These are phyloP conservation scores for Leucoagaricus sp. DNA, from an alignment of 1,284 basidiomycete genomes.

Conservation along the genomic window DNA sequence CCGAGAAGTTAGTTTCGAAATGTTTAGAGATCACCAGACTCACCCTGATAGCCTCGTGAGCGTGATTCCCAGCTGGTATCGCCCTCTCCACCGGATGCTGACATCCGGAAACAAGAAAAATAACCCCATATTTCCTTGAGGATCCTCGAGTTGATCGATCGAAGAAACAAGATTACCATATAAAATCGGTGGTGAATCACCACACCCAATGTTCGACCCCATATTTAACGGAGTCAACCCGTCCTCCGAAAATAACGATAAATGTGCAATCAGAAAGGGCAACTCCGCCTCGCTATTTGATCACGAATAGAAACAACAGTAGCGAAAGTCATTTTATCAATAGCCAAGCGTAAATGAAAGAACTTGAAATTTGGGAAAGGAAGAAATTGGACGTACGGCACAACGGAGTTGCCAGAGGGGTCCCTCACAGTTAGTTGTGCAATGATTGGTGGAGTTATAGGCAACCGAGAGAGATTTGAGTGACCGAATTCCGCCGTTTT, in stretches of 20 bases:
- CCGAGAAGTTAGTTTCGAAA: background rate
- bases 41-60: slow-evolving; percentile 79
- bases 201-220: slow-evolving; percentile 48
- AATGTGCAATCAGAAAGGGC: slow-evolving; percentile 80
- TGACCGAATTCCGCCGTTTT: slow-evolving; percentile 79
- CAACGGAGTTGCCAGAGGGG: slow-evolving; percentile 60
- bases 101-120: slow-evolving; percentile 92
- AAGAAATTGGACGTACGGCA: slow-evolving; percentile 57
- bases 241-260: slow-evolving; percentile 69
- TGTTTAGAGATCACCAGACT: slow-evolving; percentile 29
- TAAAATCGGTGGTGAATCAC: slow-evolving; percentile 58
- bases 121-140: slow-evolving; percentile 73
- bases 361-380: background rate
- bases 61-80: slow-evolving; percentile 74
- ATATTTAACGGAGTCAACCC: slow-evolving; percentile 59
- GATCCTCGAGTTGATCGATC: slow-evolving; percentile 74
- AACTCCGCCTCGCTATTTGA: slow-evolving; percentile 69
- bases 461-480: slow-evolving; percentile 75
- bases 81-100: slow-evolving; percentile 76
- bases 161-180: slow-evolving; percentile 87
- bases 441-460: slow-evolving; percentile 79
- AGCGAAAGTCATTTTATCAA: no score
- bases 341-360: no score
- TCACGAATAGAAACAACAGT: slow-evolving; percentile 7
- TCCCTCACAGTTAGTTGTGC: slow-evolving; percentile 78